Base-by-base conservation (phyloP, 495 filamentous ascomycete species). In the Penicillium samsonianum region DNA sequence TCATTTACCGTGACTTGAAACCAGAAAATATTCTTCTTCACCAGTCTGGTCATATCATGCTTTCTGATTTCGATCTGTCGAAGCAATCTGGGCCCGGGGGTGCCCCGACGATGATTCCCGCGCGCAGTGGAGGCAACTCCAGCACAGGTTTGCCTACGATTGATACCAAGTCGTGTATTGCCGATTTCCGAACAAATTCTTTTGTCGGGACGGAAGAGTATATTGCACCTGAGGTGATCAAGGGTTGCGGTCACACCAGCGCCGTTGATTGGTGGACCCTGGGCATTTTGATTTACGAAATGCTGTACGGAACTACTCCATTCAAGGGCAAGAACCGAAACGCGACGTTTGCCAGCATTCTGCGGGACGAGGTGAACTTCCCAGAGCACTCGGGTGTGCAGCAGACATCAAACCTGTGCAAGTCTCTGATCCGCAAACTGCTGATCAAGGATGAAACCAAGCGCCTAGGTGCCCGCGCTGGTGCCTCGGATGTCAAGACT, bases 271-370 rank as follows among this genome's bases (percentile, higher is more conserved):
- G 94, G 94, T 98, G 94, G 94, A 98, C 94, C 3, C 77, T 98
- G 10, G 94, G 94, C 19, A 98, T 98, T 53, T 73, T 98, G 64
- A 90, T 98, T 54, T 98, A 96, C 62, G 94, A 98, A 72, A 98
- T 98, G 94, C 78, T 98, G n/a, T 98, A 90, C 73, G 95, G 94
- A 20, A 98, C 92, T 3, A 98, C 94, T 2, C 94, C 94, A 0
- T 98, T 98, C 84, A 98, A 98, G 77, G 94, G 94, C 62, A 98
- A 98, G 84, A 98, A 96, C 73, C 85, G 94, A 33, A 98, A 98
- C 67, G 90, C 90, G 16, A 98, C 94, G 1, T 98, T 98, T 75
- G 94, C 92, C 28, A 98, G 98, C 67, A 98, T 98, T 60, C 78
- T 98, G 52, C 80, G 91, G 31, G 95, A 98, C 68, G 94, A 98